These are phyloP conservation scores for Cryphonectria japonica DNA, from an alignment of 2,329 filamentous ascomycete species.

Conservation along the genomic window DNA sequence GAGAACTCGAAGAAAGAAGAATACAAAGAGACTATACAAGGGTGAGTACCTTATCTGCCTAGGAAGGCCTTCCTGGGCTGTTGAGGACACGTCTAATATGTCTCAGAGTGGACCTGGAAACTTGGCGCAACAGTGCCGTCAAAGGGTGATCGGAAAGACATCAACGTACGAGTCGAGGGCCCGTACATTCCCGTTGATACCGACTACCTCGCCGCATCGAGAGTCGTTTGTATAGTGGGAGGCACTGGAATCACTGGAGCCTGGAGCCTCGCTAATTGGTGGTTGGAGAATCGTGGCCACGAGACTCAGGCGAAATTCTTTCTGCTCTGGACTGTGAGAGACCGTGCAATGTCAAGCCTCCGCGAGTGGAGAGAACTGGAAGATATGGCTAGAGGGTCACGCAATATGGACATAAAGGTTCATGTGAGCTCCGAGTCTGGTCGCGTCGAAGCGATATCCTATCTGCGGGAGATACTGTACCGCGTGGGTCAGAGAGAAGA, in stretches of 20 bases:
- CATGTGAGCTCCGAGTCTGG: constrained; percentile 24
- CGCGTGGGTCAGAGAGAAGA: too few species aligned
- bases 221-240: constrained; percentile 18
- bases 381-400: neutral
- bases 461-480: neutral
- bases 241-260: constrained; percentile 17
- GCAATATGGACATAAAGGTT: constrained; percentile 11
- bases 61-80: neutral
- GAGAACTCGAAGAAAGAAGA: constrained; percentile 15
- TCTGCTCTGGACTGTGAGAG: constrained; percentile 20
- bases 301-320: constrained; percentile 6
- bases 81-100: neutral
- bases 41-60: neutral
- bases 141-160: constrained; percentile 16
- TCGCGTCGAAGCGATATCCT: constrained; percentile 5
- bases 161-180: constrained; percentile 18
- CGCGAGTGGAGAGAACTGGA: constrained; percentile 16
- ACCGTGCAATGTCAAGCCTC: neutral
- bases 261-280: constrained; percentile 20
- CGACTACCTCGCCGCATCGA: constrained; percentile 8
- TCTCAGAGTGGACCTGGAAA: constrained; percentile 27
- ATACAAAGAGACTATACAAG: constrained; percentile 4
- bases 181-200: constrained; percentile 15
- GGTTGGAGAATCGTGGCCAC: constrained; percentile 7
- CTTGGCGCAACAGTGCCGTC: constrained; percentile 4